Base-by-base conservation (phyloP, 805 yeast genomes). In the Naumovozyma castellii region DNA sequence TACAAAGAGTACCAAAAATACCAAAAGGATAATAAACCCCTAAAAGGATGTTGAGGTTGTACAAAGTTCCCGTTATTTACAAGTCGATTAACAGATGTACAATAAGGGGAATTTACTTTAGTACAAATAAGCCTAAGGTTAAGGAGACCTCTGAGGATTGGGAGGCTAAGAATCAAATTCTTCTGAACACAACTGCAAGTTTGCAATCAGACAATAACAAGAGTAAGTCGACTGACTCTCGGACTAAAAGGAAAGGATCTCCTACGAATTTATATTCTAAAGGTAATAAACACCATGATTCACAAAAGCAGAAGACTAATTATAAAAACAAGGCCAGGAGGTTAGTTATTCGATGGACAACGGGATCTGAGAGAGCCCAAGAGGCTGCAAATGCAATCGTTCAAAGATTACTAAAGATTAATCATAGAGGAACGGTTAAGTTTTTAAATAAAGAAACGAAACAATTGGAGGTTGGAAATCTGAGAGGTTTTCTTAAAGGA, bases 331-430 rank as follows among this genome's bases (percentile, higher is more conserved):
- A 10, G 10, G 27, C 6, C 10, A 45, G 37, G 33, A 49, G 42
- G 16, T 18, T 49, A 4, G 34, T 44, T 1, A 38, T 57, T 9
- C 51, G 43, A 15, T 58, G 61, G 60, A 50, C 22, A 9, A 50
- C 51, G n/a, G 65, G 65, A 6, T 41, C 56, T 9, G 59, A 53
- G 18, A 49, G 58, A 36, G 59, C 57, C 14, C 50, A 53, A 32
- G 46, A 44, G 12, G 65, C 61, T 15, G 58, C 59, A 2, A 53
- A 50, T 32, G 30, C 40, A 5, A 46, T 45, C 0, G 37, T 55
- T 5, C 39, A 46, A 9, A 45, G 49, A 15, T 44, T 57, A 3
- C 44, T 58, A 18, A 43, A 43, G 9, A 36, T 51, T 35, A 56
- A 57, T 39, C 35, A 35, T 10, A 46, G 44, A 16, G 65, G 65